Evolutionary conservation across 305 asterid species (phyloP).

Genomic region (Fraxinus platypoda): DNA sequence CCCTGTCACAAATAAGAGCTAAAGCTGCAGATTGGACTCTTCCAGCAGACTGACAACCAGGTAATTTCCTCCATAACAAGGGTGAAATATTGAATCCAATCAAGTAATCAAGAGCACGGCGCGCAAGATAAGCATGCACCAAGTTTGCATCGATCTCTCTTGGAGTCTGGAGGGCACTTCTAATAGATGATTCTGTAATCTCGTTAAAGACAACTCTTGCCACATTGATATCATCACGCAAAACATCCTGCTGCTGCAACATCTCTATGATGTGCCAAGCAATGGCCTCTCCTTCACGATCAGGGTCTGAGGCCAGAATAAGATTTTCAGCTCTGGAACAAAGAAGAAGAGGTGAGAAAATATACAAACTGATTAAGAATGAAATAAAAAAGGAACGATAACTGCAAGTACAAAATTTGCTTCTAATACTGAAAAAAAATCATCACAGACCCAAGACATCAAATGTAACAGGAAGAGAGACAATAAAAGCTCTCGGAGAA

Average conservation of each 20-base stretch:
- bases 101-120: constrained; percentile 93
- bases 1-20: constrained; percentile 82
- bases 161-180: constrained; percentile 77
- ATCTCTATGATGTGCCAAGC: constrained; percentile 96
- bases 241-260: constrained; percentile 86
- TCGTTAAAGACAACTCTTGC: constrained; percentile 86
- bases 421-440: neutral
- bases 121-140: constrained; percentile 91
- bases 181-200: constrained; percentile 83
- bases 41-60: constrained; percentile 97
- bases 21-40: constrained; percentile 96
- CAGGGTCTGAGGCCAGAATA: constrained; percentile 95
- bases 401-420: constrained; percentile 1
- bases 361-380: constrained; percentile 20
- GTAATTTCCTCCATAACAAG: constrained; percentile 87
- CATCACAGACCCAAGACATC: neutral
- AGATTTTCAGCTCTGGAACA: constrained; percentile 80
- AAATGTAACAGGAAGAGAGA: neutral
- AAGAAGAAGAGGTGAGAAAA: constrained; percentile 33
- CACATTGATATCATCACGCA: constrained; percentile 61
- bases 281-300: constrained; percentile 94
- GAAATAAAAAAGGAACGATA: neutral
- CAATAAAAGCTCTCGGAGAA: constrained; percentile 12
- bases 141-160: constrained; percentile 67
- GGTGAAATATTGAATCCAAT: constrained; percentile 96